A percentile compares a stretch with the other conserved stretches of the same genome.
Evolutionary conservation across 768 basidiomycete species (phyloP).

Genomic region (Lactarius hatsudake): DNA sequence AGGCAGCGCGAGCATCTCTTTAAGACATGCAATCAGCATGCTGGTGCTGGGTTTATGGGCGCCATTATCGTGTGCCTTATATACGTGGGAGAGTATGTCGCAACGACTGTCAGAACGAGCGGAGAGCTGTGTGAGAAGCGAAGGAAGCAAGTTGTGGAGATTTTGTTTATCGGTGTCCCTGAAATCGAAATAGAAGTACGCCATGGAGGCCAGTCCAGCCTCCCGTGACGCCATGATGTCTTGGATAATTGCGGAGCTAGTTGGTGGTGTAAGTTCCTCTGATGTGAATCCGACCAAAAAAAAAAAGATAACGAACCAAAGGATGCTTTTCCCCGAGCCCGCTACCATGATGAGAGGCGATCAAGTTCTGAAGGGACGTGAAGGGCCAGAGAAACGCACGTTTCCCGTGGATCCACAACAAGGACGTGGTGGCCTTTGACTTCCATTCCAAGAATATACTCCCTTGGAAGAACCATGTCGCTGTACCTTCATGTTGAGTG

Average conservation of each 20-base stretch:
- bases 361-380: background rate
- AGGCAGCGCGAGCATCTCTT: background rate
- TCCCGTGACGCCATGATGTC: background rate
- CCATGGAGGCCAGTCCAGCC: background rate
- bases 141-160: background rate
- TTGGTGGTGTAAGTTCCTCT: background rate
- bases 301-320: background rate
- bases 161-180: background rate
- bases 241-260: background rate
- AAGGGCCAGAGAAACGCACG: background rate
- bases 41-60: background rate
- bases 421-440: background rate
- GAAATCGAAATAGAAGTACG: background rate
- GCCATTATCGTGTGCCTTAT: background rate
- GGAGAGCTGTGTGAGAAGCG: background rate
- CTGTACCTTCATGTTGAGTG: background rate
- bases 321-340: background rate
- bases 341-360: background rate
- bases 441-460: background rate
- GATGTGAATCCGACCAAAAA: background rate
- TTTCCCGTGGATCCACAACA: constrained; percentile 7
- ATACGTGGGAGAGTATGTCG: background rate
- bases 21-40: background rate
- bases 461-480: background rate
- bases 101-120: background rate